Conservation (phyloP, 805 yeast species). For the Barnettozyma botsteinii region DNA sequence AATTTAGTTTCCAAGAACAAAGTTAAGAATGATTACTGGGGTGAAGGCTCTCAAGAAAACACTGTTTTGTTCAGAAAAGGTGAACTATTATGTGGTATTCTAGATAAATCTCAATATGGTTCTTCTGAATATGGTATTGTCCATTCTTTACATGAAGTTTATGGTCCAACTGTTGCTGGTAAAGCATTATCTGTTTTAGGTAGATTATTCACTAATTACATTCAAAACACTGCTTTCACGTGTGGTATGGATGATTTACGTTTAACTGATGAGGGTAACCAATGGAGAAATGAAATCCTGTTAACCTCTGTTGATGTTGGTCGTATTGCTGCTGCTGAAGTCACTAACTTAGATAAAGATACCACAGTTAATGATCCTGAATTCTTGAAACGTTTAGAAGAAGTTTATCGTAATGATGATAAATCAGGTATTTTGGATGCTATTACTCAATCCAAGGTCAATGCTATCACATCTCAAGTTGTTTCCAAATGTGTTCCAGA, state of each 20-base stretch:
- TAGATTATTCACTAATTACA: slow-evolving; percentile 89
- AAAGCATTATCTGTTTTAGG: slow-evolving; percentile 88
- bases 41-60: slow-evolving; percentile 75
- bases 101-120: slow-evolving; percentile 98
- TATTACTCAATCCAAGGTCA: slow-evolving; percentile 88
- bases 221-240: slow-evolving; percentile 87
- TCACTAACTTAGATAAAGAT: slow-evolving; percentile 65
- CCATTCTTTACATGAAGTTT: slow-evolving; percentile 92
- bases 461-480: slow-evolving; percentile 88
- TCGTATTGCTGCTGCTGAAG: slow-evolving; percentile 89
- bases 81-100: slow-evolving; percentile 82
- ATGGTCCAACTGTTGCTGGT: slow-evolving; percentile 89
- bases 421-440: slow-evolving; percentile 94
- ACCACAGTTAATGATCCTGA: slow-evolving; percentile 58
- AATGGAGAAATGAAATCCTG: slow-evolving; percentile 81
- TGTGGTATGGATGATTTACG: slow-evolving; percentile 99
- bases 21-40: slow-evolving; percentile 94
- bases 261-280: slow-evolving; percentile 85
- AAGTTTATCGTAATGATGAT: slow-evolving; percentile 87
- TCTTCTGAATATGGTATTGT: slow-evolving; percentile 95
- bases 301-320: slow-evolving; percentile 77
- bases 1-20: slow-evolving; percentile 81
- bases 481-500: slow-evolving; percentile 92
- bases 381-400: slow-evolving; percentile 83
- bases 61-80: slow-evolving; percentile 83